These are phyloP conservation scores for Collybia sp. DNA, from an alignment of 768 basidiomycete genomes.

Conservation along the genomic window DNA sequence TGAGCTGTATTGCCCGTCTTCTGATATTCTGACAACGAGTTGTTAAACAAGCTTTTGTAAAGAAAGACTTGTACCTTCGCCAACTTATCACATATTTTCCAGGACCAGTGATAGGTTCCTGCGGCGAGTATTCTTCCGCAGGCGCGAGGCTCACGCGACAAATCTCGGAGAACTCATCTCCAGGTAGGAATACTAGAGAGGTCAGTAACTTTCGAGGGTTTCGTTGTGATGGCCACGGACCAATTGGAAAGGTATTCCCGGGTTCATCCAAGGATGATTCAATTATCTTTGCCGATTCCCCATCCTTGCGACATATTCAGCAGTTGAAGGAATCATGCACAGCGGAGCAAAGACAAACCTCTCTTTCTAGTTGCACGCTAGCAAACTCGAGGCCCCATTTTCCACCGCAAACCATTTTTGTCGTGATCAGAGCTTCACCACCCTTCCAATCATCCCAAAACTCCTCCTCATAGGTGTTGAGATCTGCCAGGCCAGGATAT, in stretches of 20 bases:
- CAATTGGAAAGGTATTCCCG: conserved; percentile 41
- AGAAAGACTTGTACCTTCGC: conserved; percentile 45
- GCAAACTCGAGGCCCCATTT: conserved; percentile 55
- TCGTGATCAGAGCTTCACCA: conserved; percentile 53
- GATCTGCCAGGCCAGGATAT: conserved; percentile 45
- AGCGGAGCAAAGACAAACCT: conserved; percentile 31
- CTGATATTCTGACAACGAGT: conserved; percentile 35
- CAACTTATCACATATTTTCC: conserved; percentile 61
- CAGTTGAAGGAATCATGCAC: neutral
- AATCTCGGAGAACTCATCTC: conserved; percentile 58
- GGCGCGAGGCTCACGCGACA: conserved; percentile 46
- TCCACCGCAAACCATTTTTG: conserved; percentile 47
- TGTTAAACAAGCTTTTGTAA: neutral
- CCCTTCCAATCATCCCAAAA: conserved; percentile 47
- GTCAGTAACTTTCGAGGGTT: neutral
- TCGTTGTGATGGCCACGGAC: conserved; percentile 19
- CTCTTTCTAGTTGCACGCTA: conserved; percentile 36
- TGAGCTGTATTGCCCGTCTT: conserved; percentile 38
- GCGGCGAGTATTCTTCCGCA: conserved; percentile 29
- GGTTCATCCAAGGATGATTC: conserved; percentile 48
- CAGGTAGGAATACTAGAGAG: conserved; percentile 51
- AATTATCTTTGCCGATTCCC: conserved; percentile 39
- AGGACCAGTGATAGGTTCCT: conserved; percentile 37
- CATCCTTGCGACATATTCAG: conserved; percentile 28
- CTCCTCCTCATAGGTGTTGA: conserved; percentile 47